A percentile compares a stretch with the other conserved stretches of the same genome.
phyloP scores from a whole-genome alignment of 768 basidiomycete species.

The Suillus brevipes region DNA sequence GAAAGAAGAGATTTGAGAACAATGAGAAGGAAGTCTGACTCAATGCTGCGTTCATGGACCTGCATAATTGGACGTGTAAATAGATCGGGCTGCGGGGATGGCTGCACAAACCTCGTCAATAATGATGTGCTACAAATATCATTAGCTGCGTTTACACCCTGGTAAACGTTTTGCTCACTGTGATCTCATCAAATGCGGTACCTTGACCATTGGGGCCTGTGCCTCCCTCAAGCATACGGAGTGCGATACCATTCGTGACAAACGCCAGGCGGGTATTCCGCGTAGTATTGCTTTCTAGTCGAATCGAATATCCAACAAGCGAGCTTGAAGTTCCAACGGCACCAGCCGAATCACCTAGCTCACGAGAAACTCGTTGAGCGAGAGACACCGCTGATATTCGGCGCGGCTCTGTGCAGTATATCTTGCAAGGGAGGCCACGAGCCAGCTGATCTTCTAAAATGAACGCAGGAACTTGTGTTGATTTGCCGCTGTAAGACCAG shows the following conservation, averaged over 20 bases:
- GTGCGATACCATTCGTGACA: conserved; percentile 92
- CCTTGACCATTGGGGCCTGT: conserved; percentile 66
- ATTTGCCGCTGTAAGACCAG: conserved; percentile 74
- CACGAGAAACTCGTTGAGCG: conserved; percentile 89
- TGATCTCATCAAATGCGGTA: conserved; percentile 91
- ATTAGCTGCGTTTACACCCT: conserved; percentile 9
- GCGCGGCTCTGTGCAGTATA: conserved; percentile 93
- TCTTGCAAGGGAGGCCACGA: conserved; percentile 79
- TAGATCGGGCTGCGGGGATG: neutral
- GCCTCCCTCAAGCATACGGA: conserved; percentile 94
- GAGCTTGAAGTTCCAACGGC: conserved; percentile 75
- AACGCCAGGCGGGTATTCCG: conserved; percentile 78
- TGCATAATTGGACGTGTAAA: conserved; percentile 23
- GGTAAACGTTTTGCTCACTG: conserved; percentile 48
- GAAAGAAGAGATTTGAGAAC: conserved; percentile 82
- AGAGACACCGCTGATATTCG: conserved; percentile 95
- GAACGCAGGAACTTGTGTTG: conserved; percentile 93
- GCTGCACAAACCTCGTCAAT: conserved; percentile 76
- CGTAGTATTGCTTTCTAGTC: conserved; percentile 84
- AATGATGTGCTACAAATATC: conserved; percentile 72
- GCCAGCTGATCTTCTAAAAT: conserved; percentile 88
- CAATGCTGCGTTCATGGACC: conserved; percentile 96
- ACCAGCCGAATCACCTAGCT: conserved; percentile 84
- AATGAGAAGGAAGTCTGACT: conserved; percentile 95
- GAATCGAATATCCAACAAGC: conserved; percentile 92